Evolutionary conservation across 2,329 filamentous ascomycete genomes (phyloP), one percentile per base, ranked within the genome.

Genomic region (Fusarium sp.): DNA sequence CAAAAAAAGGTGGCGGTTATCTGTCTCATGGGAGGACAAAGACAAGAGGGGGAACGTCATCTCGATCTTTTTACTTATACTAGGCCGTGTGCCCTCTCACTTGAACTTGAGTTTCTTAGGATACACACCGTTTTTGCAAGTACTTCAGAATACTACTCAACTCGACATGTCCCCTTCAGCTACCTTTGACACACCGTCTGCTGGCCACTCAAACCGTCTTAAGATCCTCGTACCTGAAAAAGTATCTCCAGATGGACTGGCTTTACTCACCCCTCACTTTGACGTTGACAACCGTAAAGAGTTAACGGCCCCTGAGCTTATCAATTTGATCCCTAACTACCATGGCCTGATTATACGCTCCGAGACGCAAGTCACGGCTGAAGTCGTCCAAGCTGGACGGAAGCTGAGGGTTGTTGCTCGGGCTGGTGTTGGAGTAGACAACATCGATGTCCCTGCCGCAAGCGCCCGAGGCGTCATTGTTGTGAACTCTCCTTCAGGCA

Each of bases 391-490:
- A 18, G 91, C 91, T 3, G 93, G 89, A 15, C 88, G 86, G 74
- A 92, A 90, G 67, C 86, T 96, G 58, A 92, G 92, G 73, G 93
- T 96, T 13, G 93, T 96, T 28, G 94, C 93, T 5, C 87, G 94
- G 69, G 94, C 94, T 18, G 94, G 94, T 18, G 94, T 96, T 2
- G 94, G 93, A 37, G 93, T 96, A 30, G 93, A 96, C 83, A 95
- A 96, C 82, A 93, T 96, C 54, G 88, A 96, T 79, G 91, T 96
- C 0, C 85, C 89, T 38, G 89, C 90, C 12, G 93, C 93, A 6
- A 96, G 93, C 0, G 86, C 88, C 43, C 86, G 90, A 60, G 94
- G 94, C 25, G 91, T 96, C 67, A 91, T 95, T 57, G 93, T 96
- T 5, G 91, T 96, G 62, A 96, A 96, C 81, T 92, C 90, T 32